Percentiles rank a stretch among this genome's conserved stretches.
These are phyloP conservation scores for Skeletonema marinoi DNA, from an alignment of 108 stramenopile genomes.

Conservation along the genomic window DNA sequence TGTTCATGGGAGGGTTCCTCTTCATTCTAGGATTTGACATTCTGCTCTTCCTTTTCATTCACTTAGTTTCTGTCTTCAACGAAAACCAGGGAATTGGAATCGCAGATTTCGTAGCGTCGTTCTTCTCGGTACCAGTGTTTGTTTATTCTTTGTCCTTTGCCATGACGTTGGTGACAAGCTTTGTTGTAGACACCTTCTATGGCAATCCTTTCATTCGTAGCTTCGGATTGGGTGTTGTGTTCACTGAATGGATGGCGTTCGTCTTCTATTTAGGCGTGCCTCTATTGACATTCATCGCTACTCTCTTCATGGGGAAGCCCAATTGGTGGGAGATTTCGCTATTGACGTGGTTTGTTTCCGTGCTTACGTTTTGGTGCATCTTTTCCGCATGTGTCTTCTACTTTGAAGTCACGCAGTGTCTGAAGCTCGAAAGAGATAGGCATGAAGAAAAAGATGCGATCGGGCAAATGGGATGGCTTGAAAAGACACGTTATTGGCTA, in stretches of 20 bases:
- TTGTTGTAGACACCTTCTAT: slow-evolving; percentile 37
- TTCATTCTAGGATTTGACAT: slow-evolving; percentile 39
- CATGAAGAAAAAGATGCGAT: not conserved
- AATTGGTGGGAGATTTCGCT: slow-evolving; percentile 42
- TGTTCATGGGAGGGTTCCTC: slow-evolving; percentile 44
- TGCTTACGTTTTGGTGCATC: slow-evolving; percentile 35
- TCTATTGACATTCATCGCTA: slow-evolving; percentile 19
- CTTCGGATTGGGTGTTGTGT: slow-evolving; percentile 37
- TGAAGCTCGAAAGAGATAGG: slow-evolving; percentile 13
- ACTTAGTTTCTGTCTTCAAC: slow-evolving; percentile 15
- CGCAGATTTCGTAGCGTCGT: slow-evolving; percentile 16
- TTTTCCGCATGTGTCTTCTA: slow-evolving; percentile 37
- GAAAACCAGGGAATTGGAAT: not conserved
- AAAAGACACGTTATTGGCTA: slow-evolving; percentile 1
- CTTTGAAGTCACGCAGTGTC: slow-evolving; percentile 27
- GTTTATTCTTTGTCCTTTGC: slow-evolving; percentile 31
- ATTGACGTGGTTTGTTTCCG: slow-evolving; percentile 38
- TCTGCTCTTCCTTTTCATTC: slow-evolving; percentile 45
- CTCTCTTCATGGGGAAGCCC: slow-evolving; percentile 13
- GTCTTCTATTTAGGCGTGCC: slow-evolving; percentile 43
- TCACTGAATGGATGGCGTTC: slow-evolving; percentile 51
- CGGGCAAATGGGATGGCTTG: not conserved
- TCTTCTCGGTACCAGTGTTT: slow-evolving; percentile 33
- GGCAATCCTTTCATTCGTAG: slow-evolving; percentile 42
- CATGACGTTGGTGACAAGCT: slow-evolving; percentile 39